A percentile compares a stretch with the other conserved stretches of the same genome.
Conservation (phyloP, 768 basidiomycete species). For the Coprinopsis marcescibilis region DNA sequence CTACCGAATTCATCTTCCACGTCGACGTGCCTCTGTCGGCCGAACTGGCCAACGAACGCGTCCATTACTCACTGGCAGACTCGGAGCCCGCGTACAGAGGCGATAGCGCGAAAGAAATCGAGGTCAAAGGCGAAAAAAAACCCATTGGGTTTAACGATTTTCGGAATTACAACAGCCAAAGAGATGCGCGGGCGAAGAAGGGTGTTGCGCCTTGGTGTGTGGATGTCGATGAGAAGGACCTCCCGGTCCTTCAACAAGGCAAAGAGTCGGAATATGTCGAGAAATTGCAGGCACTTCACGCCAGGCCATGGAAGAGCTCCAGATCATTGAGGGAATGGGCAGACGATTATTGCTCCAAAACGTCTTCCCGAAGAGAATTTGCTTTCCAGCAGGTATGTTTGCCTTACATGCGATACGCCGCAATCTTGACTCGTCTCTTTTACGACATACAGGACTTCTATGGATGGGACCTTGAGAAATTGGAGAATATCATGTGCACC, state of each 20-base stretch:
- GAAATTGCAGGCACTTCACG: conserved; percentile 6
- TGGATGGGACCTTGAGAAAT: conserved; percentile 1
- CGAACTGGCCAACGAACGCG: conserved; percentile 26
- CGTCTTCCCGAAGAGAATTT: not conserved
- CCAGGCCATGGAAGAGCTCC: conserved; percentile 40
- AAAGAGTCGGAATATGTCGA: conserved; percentile 25
- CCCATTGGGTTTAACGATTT: conserved; percentile 25
- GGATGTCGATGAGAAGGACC: conserved; percentile 28
- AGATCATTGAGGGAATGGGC: conserved; percentile 71
- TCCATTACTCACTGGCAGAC: conserved; percentile 58
- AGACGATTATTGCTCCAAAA: conserved; percentile 62
- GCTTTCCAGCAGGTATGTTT: no score
- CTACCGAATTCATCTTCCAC: conserved; percentile 63
- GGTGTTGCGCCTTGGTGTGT: conserved; percentile 45
- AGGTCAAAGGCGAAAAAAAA: conserved; percentile 29
- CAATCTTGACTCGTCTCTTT: no score
- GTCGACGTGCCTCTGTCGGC: conserved; percentile 38
- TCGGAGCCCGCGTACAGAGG: conserved; percentile 59
- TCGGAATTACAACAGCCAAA: conserved; percentile 39
- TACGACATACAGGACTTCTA: conserved; percentile 1
- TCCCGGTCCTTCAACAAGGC: conserved; percentile 36
- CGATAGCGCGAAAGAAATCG: not conserved
- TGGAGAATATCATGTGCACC: not conserved
- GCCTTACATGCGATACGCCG: no score
- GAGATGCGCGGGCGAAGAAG: conserved; percentile 30